Conservation (phyloP, 2,329 filamentous ascomycete species). For the Pyrenochaeta sp. region DNA sequence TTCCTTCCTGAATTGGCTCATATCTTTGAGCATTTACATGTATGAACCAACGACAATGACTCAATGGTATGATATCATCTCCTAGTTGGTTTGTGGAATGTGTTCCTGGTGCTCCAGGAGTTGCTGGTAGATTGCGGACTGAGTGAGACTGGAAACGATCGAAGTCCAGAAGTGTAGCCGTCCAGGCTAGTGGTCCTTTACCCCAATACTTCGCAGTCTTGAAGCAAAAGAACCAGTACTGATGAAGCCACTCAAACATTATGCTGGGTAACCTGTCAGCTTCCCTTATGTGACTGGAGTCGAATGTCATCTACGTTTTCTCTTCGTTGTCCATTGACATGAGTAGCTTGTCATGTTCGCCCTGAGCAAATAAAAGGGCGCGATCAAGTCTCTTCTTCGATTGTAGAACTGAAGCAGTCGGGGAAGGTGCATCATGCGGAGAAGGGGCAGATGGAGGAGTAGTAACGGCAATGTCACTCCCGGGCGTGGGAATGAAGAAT, state of each 20-base stretch:
- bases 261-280: constrained; percentile 15
- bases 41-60: constrained; percentile 25
- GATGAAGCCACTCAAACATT: constrained; percentile 40
- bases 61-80: constrained; percentile 7
- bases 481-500: constrained; percentile 18
- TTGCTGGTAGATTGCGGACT: constrained; percentile 7
- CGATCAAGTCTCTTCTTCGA: constrained; percentile 28
- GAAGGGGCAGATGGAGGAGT: constrained; percentile 26
- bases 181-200: constrained; percentile 29
- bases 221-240: constrained; percentile 45
- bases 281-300: not conserved
- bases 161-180: constrained; percentile 23
- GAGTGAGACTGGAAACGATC: not conserved
- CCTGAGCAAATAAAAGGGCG: constrained; percentile 36
- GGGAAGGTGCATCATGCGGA: constrained; percentile 30
- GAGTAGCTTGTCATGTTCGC: constrained; percentile 34
- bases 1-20: constrained; percentile 3
- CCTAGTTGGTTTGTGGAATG: not conserved
- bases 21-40: constrained; percentile 8
- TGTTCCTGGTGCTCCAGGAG: not conserved
- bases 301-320: constrained; percentile 20
- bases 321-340: constrained; percentile 31
- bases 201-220: constrained; percentile 26
- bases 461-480: constrained; percentile 25
- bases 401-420: constrained; percentile 21